phyloP scores from a whole-genome alignment of 805 yeast species.

The Yamadazyma kitorensis region DNA sequence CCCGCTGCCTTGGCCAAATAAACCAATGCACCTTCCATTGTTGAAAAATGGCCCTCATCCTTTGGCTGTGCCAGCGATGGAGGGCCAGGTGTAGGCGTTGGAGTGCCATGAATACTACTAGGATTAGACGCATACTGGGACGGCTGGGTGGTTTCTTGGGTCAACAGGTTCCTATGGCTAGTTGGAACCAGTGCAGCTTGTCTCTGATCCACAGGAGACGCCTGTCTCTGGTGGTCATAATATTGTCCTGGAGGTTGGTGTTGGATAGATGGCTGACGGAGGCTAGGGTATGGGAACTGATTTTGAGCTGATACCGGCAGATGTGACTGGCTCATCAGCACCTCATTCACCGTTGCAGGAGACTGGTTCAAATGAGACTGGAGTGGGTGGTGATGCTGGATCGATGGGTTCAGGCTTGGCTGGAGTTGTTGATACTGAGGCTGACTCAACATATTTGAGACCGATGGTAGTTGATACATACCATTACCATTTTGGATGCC shows the following conservation, averaged over 20 bases:
- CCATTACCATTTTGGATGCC: not conserved
- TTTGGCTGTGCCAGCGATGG: too few species aligned
- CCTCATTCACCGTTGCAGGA: not conserved
- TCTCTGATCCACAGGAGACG: not conserved
- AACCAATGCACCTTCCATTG: constrained; percentile 61
- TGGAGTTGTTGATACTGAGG: not conserved
- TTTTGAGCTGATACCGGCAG: too few species aligned
- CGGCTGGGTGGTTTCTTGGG: constrained; percentile 4
- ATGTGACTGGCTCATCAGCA: not conserved
- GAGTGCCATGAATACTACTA: too few species aligned
- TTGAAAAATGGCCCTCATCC: constrained; percentile 30
- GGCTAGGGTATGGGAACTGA: too few species aligned
- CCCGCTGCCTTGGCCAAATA: constrained; percentile 81
- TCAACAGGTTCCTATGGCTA: not conserved
- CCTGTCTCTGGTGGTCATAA: too few species aligned
- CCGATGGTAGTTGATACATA: constrained; percentile 12
- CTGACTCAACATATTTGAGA: constrained; percentile 14
- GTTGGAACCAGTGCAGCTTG: not conserved
- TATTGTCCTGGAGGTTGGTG: too few species aligned
- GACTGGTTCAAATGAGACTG: not conserved
- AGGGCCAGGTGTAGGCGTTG: not conserved
- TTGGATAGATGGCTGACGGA: too few species aligned
- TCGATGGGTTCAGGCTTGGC: not conserved
- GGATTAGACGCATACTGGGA: constrained; percentile 1
- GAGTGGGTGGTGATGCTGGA: not conserved